A percentile compares a stretch with the other conserved stretches of the same genome.
These are phyloP conservation scores for Phycomyces nitens DNA, from an alignment of 192 early-diverging fungal genomes.

Conservation along the genomic window DNA sequence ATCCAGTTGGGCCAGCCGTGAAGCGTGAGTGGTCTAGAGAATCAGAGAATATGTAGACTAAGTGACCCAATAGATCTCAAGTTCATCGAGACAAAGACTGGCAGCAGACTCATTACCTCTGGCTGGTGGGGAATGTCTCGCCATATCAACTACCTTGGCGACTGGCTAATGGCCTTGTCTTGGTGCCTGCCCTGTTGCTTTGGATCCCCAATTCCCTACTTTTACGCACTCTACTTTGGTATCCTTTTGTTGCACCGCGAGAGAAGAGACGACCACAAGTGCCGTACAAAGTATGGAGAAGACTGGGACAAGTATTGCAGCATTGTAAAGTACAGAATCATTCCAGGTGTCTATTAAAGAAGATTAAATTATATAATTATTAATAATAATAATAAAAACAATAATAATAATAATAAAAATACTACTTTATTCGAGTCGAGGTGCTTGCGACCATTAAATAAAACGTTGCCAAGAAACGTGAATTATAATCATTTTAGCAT, in stretches of 20 bases:
- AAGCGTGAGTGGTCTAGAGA: conserved; percentile 34
- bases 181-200: conserved; percentile 91
- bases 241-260: conserved; percentile 88
- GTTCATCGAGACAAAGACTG: conserved; percentile 81
- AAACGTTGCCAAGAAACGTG: too few relatives aligned
- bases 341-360: conserved; percentile 62
- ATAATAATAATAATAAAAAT: too few relatives aligned
- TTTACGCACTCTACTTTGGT: conserved; percentile 91
- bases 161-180: conserved; percentile 89
- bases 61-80: conserved; percentile 53
- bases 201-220: conserved; percentile 79
- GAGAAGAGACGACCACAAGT: conserved; percentile 85
- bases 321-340: conserved; percentile 78
- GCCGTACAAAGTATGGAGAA: conserved; percentile 86
- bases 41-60: too few relatives aligned
- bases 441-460: too few relatives aligned
- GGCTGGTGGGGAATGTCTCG: conserved; percentile 97
- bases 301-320: conserved; percentile 89
- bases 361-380: not conserved
- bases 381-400: too few relatives aligned
- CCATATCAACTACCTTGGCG: conserved; percentile 93
- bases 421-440: too few relatives aligned
- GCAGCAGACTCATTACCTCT: conserved; percentile 73
- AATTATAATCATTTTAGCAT: too few relatives aligned
- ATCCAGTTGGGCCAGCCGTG: conserved; percentile 54